phyloP scores from a whole-genome alignment of 352 stramenopile species.

The Blastocystis sp. region DNA sequence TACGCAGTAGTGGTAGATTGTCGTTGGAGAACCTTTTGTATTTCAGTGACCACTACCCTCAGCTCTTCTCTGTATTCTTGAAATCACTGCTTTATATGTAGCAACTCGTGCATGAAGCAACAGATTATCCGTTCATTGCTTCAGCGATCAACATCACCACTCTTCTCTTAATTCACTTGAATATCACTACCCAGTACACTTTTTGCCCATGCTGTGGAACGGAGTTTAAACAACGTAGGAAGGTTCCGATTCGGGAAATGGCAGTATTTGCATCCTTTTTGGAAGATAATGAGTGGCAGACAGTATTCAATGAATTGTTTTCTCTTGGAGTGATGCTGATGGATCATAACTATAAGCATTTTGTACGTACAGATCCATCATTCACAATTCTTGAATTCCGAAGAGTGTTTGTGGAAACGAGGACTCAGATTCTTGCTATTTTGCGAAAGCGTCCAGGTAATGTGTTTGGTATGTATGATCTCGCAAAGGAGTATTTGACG shows the following conservation, averaged over 20 bases:
- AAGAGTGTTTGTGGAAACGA: conserved; percentile 37
- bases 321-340: conserved; percentile 57
- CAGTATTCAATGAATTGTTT: conserved; percentile 49
- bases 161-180: conserved; percentile 33
- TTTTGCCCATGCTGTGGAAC: conserved; percentile 58
- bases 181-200: conserved; percentile 18
- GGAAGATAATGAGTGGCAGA: conserved; percentile 22
- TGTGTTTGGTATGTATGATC: background rate
- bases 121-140: conserved; percentile 45
- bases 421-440: background rate
- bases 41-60: conserved; percentile 29
- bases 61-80: background rate
- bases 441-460: background rate
- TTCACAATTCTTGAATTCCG: conserved; percentile 61
- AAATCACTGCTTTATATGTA: background rate
- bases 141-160: conserved; percentile 54
- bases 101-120: conserved; percentile 8
- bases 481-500: conserved; percentile 6
- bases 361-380: conserved; percentile 3
- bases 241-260: conserved; percentile 8
- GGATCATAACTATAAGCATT: conserved; percentile 36
- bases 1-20: conserved; percentile 25
- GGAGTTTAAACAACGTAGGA: conserved; percentile 30
- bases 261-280: conserved; percentile 22
- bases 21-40: conserved; percentile 40